These are phyloP conservation scores for Globisporangium iwayamae DNA, from an alignment of 352 stramenopile genomes.

Conservation along the genomic window DNA sequence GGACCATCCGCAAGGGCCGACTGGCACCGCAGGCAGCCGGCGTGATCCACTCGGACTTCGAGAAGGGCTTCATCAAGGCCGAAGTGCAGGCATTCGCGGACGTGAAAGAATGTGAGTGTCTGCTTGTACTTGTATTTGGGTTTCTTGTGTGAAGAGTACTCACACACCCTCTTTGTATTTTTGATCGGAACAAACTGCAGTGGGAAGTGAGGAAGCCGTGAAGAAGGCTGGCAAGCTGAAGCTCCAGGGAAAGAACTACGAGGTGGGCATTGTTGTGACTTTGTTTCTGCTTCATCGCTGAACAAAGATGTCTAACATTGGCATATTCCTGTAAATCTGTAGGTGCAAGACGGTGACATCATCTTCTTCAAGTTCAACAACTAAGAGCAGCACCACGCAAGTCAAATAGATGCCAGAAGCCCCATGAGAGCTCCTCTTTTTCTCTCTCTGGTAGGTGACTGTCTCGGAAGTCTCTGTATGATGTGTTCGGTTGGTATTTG, in stretches of 20 bases:
- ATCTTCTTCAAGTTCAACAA: slow-evolving; percentile 94
- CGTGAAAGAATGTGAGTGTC: slow-evolving; percentile 78
- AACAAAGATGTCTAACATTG: not conserved
- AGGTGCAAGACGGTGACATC: slow-evolving; percentile 84
- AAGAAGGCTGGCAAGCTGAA: slow-evolving; percentile 89
- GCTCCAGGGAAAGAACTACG: slow-evolving; percentile 90
- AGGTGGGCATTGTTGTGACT: slow-evolving; percentile 26
- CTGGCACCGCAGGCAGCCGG: slow-evolving; percentile 96
- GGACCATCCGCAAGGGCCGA: slow-evolving; percentile 98
- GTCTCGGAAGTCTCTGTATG: not conserved
- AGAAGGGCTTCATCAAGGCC: slow-evolving; percentile 99
- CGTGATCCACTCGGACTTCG: slow-evolving; percentile 99
- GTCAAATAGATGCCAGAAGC: not conserved
- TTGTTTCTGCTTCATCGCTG: too few relatives aligned
- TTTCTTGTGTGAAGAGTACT: not conserved
- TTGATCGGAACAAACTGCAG: slow-evolving; percentile 22
- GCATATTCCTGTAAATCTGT: not conserved
- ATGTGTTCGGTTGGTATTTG: not conserved
- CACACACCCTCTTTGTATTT: not conserved
- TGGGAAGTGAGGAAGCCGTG: slow-evolving; percentile 81
- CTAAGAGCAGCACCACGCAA: slow-evolving; percentile 31
- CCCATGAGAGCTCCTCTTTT: not conserved
- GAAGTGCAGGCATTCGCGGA: slow-evolving; percentile 88
- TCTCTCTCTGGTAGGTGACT: not conserved
- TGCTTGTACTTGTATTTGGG: not conserved